Evolutionary conservation across 371 early-diverging fungal genomes (phyloP).

Genomic region (Mortierella sp.): DNA sequence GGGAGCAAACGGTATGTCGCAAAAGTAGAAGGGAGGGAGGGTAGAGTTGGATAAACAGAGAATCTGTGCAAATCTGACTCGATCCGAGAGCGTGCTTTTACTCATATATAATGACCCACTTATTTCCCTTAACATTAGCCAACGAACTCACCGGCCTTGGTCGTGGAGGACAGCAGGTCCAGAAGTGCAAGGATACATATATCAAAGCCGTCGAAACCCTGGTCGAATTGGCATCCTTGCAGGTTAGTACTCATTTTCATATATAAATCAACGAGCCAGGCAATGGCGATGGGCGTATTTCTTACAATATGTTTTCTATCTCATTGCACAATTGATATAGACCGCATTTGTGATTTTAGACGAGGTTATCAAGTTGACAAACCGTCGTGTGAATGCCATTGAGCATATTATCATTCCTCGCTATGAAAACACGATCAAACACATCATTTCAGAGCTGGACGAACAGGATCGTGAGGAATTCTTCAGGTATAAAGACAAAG

Average conservation of each 20-base stretch:
- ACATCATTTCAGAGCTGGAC: slow-evolving; percentile 98
- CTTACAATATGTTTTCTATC: slow-evolving; percentile 2
- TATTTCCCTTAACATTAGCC: slow-evolving; percentile 58
- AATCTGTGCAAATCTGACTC: no score
- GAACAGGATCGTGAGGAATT: slow-evolving; percentile 99
- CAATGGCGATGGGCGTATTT: slow-evolving; percentile 4
- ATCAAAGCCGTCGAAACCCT: slow-evolving; percentile 93
- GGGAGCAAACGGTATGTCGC: slow-evolving; percentile 81
- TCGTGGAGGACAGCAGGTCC: slow-evolving; percentile 97
- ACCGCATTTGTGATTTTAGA: slow-evolving; percentile 98
- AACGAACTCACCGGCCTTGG: slow-evolving; percentile 98
- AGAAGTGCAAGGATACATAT: slow-evolving; percentile 95
- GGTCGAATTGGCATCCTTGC: slow-evolving; percentile 96
- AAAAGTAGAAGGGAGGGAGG: neutral
- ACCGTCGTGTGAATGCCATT: slow-evolving; percentile 99
- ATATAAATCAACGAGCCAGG: neutral
- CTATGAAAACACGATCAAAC: slow-evolving; percentile 98
- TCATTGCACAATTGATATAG: slow-evolving; percentile 55
- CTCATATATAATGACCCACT: slow-evolving; percentile 4
- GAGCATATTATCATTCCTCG: slow-evolving; percentile 99
- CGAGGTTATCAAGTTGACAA: slow-evolving; percentile 98
- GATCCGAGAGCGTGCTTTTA: neutral
- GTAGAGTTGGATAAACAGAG: neutral
- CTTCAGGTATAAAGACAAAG: slow-evolving; percentile 74
- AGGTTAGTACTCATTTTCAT: slow-evolving; percentile 64